Conservation (phyloP, 139 green algal species). For the Coccomyxa sp. region DNA sequence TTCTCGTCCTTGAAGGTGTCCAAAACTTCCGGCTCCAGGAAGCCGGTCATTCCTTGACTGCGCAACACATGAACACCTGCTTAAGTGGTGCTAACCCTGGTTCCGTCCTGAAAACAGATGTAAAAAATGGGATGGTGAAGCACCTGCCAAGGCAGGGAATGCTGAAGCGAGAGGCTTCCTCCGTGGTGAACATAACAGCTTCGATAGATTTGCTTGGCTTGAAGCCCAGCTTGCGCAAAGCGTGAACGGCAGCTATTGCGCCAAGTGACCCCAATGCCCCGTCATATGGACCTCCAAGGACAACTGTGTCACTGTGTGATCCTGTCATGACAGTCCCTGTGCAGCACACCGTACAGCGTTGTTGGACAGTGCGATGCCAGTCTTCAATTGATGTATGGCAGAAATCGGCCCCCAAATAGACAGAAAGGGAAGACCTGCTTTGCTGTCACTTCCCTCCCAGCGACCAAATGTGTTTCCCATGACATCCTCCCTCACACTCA, state of each 20-base stretch:
- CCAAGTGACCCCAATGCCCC: conserved; percentile 79
- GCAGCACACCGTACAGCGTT: background rate
- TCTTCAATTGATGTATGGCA: too few relatives aligned
- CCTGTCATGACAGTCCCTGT: conserved; percentile 59
- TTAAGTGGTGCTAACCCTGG: background rate
- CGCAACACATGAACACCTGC: conserved; percentile 2
- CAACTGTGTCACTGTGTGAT: conserved; percentile 83
- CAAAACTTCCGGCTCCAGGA: conserved; percentile 33
- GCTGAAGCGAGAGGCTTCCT: conserved; percentile 82
- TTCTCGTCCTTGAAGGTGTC: conserved; percentile 52
- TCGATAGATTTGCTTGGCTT: conserved; percentile 62
- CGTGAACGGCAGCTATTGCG: conserved; percentile 66
- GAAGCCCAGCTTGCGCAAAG: conserved; percentile 61
- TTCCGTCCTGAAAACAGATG: background rate
- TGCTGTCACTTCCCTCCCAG: conserved; percentile 56
- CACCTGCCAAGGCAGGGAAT: conserved; percentile 71
- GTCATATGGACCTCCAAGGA: conserved; percentile 72
- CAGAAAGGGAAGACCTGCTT: background rate
- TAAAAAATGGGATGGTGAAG: background rate
- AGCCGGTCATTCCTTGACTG: conserved; percentile 49
- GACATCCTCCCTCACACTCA: conserved; percentile 63
- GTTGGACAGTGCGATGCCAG: too few relatives aligned
- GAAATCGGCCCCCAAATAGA: too few relatives aligned
- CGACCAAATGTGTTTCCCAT: conserved; percentile 82
- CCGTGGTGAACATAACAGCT: conserved; percentile 85